A percentile compares a stretch with the other conserved stretches of the same genome.
Conservation (phyloP, 2,329 filamentous ascomycete genomes). For the Aspergillus neotritici region DNA sequence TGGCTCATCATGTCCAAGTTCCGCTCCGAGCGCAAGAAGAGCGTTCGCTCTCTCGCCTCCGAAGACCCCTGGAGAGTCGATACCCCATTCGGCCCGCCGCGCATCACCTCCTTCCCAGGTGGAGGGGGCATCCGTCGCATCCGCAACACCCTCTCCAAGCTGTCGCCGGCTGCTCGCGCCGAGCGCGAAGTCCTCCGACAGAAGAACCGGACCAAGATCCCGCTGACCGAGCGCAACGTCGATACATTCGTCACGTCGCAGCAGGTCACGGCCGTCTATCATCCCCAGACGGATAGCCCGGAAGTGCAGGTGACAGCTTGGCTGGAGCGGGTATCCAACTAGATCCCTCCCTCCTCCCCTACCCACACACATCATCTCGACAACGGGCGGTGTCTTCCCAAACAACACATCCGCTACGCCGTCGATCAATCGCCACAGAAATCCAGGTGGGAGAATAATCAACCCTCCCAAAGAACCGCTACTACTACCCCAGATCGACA, state of each 20-base stretch:
- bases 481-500: too few relatives aligned
- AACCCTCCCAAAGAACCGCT: too few relatives aligned
- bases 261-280: conserved; percentile 48
- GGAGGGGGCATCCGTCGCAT: conserved; percentile 30
- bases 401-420: conserved; percentile 5
- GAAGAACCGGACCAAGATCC: conserved; percentile 31
- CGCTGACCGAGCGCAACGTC: conserved; percentile 33
- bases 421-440: too few relatives aligned
- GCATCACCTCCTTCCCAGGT: conserved; percentile 22
- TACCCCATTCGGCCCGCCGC: conserved; percentile 28
- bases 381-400: not conserved
- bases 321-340: conserved; percentile 67
- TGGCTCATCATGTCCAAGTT: conserved; percentile 12
- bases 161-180: conserved; percentile 28
- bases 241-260: conserved; percentile 32
- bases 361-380: not conserved
- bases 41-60: conserved; percentile 19
- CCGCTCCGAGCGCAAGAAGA: conserved; percentile 19
- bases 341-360: conserved; percentile 33
- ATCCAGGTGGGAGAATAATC: too few relatives aligned
- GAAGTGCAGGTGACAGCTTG: conserved; percentile 68
- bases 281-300: conserved; percentile 52
- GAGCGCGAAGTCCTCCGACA: conserved; percentile 33
- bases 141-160: conserved; percentile 31
- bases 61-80: conserved; percentile 29